Evolutionary conservation across 2,329 filamentous ascomycete species (phyloP), one percentile per base, ranked within the genome.

Genomic region (Pseudocercospora eumusae): DNA sequence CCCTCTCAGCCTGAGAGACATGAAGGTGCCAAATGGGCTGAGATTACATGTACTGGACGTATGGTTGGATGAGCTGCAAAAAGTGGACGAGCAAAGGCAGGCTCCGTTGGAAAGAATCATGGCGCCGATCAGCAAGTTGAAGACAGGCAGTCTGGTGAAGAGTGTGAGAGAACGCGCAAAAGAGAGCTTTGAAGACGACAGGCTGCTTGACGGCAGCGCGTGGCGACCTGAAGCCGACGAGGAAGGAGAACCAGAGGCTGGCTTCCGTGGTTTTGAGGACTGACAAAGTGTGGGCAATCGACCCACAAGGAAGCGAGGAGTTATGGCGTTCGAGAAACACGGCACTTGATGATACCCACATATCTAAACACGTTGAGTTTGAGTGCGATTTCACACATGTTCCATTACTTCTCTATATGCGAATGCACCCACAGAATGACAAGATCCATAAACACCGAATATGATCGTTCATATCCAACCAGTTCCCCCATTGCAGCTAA

Each of bases 31-130:
- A 0, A 90, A 95, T 69, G 95, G 95, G 0, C 74, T 99, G 75
- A 81, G 92, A 65, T 87, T 96, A 75, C 95, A 99, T 77, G 84
- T 93, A 13, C 77, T 96, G 66, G 95, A 99, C 79, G 84, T 98
- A 58, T 98, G 90, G 86, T 84, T 96, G 8, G 95, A 98, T 75
- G 93, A 97, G 82, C 77, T 93, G 70, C 90, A 93, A 76, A 88
- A 87, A 72, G 84, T 86, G 33, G 84, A 87, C 57, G 80, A 75
- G 44, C 71, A 76, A 64, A 74, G 57, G 25, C 49, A 76, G 56
- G 68, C 75, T 58, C 74, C 73, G 42, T 70, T 88, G 23, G 78
- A 82, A 60, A 74, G 71, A 31, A 65, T 91, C 57, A 79, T 86
- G 25, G 75, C 75, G 64, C 79, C 88, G 33, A 79, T 91, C 31